Evolutionary conservation across 495 filamentous ascomycete species (phyloP).

Genomic region (Cenococcum geophilum): DNA sequence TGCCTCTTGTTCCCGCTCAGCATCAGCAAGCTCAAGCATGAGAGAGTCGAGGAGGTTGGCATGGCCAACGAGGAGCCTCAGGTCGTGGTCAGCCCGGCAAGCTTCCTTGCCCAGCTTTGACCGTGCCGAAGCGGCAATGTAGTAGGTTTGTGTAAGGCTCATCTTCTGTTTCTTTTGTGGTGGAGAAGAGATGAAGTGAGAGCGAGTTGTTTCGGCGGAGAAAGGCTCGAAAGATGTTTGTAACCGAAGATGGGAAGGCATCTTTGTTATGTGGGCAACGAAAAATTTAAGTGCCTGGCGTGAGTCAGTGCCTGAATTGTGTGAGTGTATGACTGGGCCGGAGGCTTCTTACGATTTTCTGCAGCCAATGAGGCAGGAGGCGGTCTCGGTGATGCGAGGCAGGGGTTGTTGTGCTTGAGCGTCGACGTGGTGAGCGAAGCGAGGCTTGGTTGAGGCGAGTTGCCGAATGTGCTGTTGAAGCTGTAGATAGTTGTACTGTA

Average conservation of each 20-base stretch:
- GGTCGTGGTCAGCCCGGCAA: conserved; percentile 83
- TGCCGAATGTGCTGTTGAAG: not conserved
- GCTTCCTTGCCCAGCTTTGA: conserved; percentile 92
- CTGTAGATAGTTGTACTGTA: not conserved
- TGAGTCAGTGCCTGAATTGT: conserved; percentile 26
- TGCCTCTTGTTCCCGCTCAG: conserved; percentile 89
- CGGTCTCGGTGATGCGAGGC: conserved; percentile 19
- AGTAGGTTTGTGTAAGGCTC: conserved; percentile 96
- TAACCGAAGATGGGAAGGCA: conserved; percentile 30
- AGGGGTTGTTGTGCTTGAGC: conserved; percentile 9
- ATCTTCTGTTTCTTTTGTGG: conserved; percentile 64
- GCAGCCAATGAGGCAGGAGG: conserved; percentile 20
- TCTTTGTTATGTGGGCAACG: conserved; percentile 19
- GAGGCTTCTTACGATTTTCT: conserved; percentile 1
- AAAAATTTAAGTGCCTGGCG: conserved; percentile 25
- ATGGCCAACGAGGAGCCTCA: conserved; percentile 88
- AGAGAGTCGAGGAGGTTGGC: conserved; percentile 95
- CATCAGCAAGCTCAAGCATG: conserved; percentile 91
- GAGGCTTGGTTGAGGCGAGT: not conserved
- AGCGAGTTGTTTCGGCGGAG: conserved; percentile 30
- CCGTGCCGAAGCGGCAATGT: conserved; percentile 90
- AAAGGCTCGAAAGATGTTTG: conserved; percentile 33
- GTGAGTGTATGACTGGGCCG: conserved; percentile 18
- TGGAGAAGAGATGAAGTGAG: conserved; percentile 28
- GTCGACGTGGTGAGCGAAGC: conserved; percentile 2